phyloP scores from a whole-genome alignment of 1,284 basidiomycete genomes.

The Sutorius eximius region DNA sequence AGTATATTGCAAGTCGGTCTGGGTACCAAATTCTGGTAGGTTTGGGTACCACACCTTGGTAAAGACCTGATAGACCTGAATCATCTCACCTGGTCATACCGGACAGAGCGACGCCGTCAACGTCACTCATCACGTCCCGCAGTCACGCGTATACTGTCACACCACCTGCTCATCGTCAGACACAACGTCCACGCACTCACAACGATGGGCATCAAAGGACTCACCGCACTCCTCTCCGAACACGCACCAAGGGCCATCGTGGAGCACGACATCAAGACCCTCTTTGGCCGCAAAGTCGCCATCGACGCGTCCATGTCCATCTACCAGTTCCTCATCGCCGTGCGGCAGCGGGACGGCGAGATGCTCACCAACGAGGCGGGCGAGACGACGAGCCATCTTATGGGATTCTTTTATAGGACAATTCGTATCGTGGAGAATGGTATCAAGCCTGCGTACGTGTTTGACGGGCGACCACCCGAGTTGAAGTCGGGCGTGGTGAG shows the following conservation, averaged over 20 bases:
- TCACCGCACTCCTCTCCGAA: constrained; percentile 87
- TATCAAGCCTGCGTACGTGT: constrained; percentile 97
- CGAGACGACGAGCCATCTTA: constrained; percentile 96
- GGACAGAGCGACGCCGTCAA: too few species aligned
- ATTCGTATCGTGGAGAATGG: constrained; percentile 99
- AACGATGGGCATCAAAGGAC: constrained; percentile 86
- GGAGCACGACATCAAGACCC: constrained; percentile 94
- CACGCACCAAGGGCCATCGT: constrained; percentile 86
- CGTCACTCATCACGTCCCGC: constrained; percentile 14
- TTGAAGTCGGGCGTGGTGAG: constrained; percentile 94
- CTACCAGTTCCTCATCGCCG: constrained; percentile 97
- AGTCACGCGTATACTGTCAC: constrained; percentile 21
- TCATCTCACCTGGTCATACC: too few species aligned
- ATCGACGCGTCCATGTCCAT: constrained; percentile 98
- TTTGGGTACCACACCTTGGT: too few species aligned
- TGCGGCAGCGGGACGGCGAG: constrained; percentile 94
- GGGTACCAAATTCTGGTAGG: too few species aligned
- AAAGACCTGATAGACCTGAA: too few species aligned
- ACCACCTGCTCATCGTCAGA: neutral
- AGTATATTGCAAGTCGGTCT: too few species aligned
- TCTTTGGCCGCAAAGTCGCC: constrained; percentile 97
- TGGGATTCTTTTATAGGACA: constrained; percentile 98
- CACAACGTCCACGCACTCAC: neutral
- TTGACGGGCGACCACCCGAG: constrained; percentile 98
- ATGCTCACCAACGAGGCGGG: constrained; percentile 95